Percentiles rank a stretch among this genome's conserved stretches.
Conservation (phyloP, 768 basidiomycete species). For the Ephemerocybe angulata region DNA sequence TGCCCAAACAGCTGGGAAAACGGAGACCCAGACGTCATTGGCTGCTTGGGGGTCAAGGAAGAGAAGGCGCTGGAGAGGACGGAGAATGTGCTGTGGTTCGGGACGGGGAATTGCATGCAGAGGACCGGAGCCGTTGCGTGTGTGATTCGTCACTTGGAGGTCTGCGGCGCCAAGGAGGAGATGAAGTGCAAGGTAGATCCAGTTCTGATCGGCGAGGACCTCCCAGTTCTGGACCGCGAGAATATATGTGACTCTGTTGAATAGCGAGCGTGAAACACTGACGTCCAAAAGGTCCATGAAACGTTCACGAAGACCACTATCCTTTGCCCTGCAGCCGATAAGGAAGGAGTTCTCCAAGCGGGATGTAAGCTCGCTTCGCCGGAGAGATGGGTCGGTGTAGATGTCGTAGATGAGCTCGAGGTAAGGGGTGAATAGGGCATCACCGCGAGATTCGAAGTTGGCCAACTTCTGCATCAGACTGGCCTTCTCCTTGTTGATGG, state of each 20-base stretch:
- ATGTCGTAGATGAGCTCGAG: constrained; percentile 90
- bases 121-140: constrained; percentile 34
- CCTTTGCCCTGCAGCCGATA: constrained; percentile 82
- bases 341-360: constrained; percentile 92
- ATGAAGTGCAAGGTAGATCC: constrained; percentile 89
- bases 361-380: constrained; percentile 90
- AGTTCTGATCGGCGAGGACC: constrained; percentile 83
- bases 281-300: constrained; percentile 90
- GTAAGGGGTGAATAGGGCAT: constrained; percentile 75
- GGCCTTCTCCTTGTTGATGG: constrained; percentile 94
- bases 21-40: constrained; percentile 81
- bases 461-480: constrained; percentile 85
- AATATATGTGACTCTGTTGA: constrained; percentile 81
- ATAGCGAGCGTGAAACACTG: constrained; percentile 80
- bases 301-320: constrained; percentile 69
- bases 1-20: constrained; percentile 84
- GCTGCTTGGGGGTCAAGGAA: constrained; percentile 76
- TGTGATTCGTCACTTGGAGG: constrained; percentile 35
- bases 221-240: constrained; percentile 96
- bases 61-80: constrained; percentile 76
- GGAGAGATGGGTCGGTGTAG: constrained; percentile 83
- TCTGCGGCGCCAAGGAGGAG: constrained; percentile 71
- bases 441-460: constrained; percentile 73
- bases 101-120: constrained; percentile 35
- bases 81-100: constrained; percentile 55